A percentile compares a stretch with the other conserved stretches of the same genome.
Evolutionary conservation across 2,329 filamentous ascomycete genomes (phyloP).

Genomic region (Aphanoascus verrucosus): DNA sequence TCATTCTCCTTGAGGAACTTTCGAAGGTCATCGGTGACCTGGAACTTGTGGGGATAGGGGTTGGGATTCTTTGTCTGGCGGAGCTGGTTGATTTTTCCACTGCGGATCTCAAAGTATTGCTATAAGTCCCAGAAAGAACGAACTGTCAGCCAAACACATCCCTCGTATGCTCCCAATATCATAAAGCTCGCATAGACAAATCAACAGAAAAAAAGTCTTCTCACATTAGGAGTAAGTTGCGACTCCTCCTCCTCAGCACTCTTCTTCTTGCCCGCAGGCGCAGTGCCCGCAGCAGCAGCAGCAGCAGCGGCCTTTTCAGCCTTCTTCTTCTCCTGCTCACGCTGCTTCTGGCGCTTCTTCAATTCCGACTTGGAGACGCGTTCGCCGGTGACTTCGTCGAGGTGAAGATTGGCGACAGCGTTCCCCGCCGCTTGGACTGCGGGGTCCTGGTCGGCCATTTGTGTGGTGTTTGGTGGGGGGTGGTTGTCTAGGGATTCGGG

Average conservation of each 20-base stretch:
- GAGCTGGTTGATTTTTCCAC: conserved; percentile 65
- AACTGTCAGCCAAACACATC: not conserved
- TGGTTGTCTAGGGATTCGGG: not conserved
- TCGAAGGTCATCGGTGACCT: conserved; percentile 69
- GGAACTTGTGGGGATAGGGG: conserved; percentile 90
- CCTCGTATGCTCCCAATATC: not conserved
- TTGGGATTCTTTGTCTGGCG: conserved; percentile 63
- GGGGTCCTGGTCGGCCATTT: conserved; percentile 33
- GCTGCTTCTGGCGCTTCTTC: conserved; percentile 91
- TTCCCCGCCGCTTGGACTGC: conserved; percentile 37
- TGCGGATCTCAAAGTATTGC: conserved; percentile 97
- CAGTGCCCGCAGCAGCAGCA: conserved; percentile 1
- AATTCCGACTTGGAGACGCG: conserved; percentile 72
- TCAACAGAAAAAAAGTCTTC: conserved; percentile 18
- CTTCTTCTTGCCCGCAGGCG: conserved; percentile 40
- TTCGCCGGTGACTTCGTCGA: conserved; percentile 91
- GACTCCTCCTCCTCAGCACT: conserved; percentile 54
- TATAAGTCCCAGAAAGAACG: conserved; percentile 25
- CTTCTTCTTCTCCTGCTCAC: conserved; percentile 80
- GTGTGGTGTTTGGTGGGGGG: conserved; percentile 17
- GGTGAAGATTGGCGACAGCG: conserved; percentile 59
- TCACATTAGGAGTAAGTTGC: conserved; percentile 63
- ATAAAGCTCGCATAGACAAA: not conserved
- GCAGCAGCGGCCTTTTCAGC: conserved; percentile 44
- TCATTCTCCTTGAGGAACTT: conserved; percentile 70